Evolutionary conservation across 257 asterid genomes (phyloP).

Genomic region (Dorcoceras hygrometricum): DNA sequence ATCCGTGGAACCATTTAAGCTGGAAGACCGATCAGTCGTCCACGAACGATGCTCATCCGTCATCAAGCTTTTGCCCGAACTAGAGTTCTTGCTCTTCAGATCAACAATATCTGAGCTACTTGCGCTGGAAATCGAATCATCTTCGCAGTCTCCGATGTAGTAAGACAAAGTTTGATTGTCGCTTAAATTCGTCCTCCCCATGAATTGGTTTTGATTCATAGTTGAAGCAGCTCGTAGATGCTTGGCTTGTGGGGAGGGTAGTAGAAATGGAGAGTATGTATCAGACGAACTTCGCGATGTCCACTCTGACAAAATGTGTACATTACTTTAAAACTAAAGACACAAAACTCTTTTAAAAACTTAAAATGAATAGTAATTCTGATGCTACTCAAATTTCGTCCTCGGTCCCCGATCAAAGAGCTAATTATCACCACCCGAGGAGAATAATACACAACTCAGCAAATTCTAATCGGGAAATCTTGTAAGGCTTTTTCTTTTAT

Average conservation of each 20-base stretch:
- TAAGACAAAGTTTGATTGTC: constrained; percentile 23
- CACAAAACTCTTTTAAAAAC: no score
- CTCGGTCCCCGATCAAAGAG: no score
- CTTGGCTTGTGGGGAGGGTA: constrained; percentile 36
- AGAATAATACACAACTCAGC: no score
- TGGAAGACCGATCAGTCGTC: constrained; percentile 34
- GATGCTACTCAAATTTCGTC: no score
- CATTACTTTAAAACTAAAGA: no score
- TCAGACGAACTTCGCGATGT: constrained; percentile 32
- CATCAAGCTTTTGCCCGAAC: constrained; percentile 27
- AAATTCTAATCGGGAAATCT: no score
- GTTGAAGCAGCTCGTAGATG: constrained; percentile 35
- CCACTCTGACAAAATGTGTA: constrained; percentile 33
- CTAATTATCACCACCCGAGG: no score
- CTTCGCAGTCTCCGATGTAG: constrained; percentile 26
- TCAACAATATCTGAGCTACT: constrained; percentile 23
- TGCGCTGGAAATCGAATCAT: constrained; percentile 22
- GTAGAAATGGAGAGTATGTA: constrained; percentile 26
- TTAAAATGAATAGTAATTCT: no score
- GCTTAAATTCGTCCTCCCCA: constrained; percentile 26
- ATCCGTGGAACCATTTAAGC: constrained; percentile 27
- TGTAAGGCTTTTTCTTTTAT: no score
- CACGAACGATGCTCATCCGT: constrained; percentile 19
- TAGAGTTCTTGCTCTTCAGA: constrained; percentile 26
- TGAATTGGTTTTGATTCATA: constrained; percentile 26